Evolutionary conservation across 352 stramenopile species (phyloP), one percentile per base, ranked within the genome.

Genomic region (Phytophthora pluvialis): DNA sequence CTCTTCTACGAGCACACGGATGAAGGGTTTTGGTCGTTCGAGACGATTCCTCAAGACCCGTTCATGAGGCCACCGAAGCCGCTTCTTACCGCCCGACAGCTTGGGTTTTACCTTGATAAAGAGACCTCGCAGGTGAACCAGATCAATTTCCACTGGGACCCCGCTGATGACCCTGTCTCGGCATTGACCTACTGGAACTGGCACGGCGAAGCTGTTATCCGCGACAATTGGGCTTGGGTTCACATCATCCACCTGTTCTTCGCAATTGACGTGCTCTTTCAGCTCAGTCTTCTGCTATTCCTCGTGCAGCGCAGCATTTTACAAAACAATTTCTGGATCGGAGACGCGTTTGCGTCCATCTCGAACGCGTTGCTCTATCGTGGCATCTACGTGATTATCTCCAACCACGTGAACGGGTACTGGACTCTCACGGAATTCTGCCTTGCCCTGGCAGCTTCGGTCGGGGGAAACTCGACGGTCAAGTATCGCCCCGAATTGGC

Each of bases 201-300:
- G 73, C 29, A 58, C 9, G 70, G 74, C 3, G 43, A 62, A 8
- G 35, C 72, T 6, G 56, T 82, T n/a, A 70, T 75, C 1, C 74
- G 58, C 5, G 75, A 88, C 55, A 74, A 71, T 38, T 89, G 80
- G 80, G 70, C 75, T 0, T 89, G 77, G 80, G 67, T 76, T 12
- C 80, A 87, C 31, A 60, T 65, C 1, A 64, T 86, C 13, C 77
- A 89, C 39, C 11, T 81, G 2, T 12, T 73, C n/a, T 83, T 88
- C 32, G 79, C 64, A 3, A n/a, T 76, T 9, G 65, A 87, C 29
- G 64, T 70, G 26, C 26, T 83, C 0, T 77, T 82, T 43, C 70
- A 72, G 26, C 16, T 89, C 0, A 48, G 65, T n/a, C 15, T 87
- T 25, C 51, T 86, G 3, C 44, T 81, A 5, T 58, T 88, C 4